Evolutionary conservation across 768 basidiomycete genomes (phyloP).

Genomic region (Rickenella mellea): DNA sequence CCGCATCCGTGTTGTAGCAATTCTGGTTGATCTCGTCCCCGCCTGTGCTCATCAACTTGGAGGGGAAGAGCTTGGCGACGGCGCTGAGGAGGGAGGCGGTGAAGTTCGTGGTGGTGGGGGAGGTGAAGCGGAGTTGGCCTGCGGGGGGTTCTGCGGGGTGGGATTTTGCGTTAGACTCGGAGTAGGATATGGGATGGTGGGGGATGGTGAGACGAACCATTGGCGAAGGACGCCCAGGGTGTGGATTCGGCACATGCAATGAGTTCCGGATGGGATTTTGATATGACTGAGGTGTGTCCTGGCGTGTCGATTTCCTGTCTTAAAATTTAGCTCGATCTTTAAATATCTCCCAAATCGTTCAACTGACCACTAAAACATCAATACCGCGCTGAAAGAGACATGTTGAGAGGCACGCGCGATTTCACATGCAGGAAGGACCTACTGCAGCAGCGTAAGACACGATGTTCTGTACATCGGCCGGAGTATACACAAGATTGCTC

Average conservation of each 20-base stretch:
- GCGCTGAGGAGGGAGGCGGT: constrained; percentile 23
- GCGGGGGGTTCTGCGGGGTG: constrained; percentile 32
- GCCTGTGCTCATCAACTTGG: constrained; percentile 65
- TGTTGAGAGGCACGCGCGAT: neutral
- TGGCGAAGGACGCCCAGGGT: constrained; percentile 27
- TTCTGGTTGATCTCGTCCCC: constrained; percentile 71
- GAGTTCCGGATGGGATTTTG: constrained; percentile 31
- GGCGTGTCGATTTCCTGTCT: constrained; percentile 43
- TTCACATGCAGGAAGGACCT: constrained; percentile 9
- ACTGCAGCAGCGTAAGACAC: constrained; percentile 35
- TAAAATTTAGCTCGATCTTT: neutral
- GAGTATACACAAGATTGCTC: constrained; percentile 22
- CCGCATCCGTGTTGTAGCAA: constrained; percentile 55
- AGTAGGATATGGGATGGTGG: neutral
- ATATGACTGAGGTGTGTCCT: constrained; percentile 37
- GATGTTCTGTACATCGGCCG: constrained; percentile 28
- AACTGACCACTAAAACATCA: constrained; percentile 31
- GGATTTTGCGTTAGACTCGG: neutral
- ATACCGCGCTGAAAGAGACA: constrained; percentile 31
- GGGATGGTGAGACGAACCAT: constrained; percentile 14
- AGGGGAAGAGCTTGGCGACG: constrained; percentile 33
- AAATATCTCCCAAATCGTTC: neutral
- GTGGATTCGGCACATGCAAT: constrained; percentile 29
- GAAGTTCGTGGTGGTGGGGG: constrained; percentile 22
- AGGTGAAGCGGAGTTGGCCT: constrained; percentile 36